These are phyloP conservation scores for Colletotrichum graminicola DNA, from an alignment of 2,329 filamentous ascomycete species.

Conservation along the genomic window DNA sequence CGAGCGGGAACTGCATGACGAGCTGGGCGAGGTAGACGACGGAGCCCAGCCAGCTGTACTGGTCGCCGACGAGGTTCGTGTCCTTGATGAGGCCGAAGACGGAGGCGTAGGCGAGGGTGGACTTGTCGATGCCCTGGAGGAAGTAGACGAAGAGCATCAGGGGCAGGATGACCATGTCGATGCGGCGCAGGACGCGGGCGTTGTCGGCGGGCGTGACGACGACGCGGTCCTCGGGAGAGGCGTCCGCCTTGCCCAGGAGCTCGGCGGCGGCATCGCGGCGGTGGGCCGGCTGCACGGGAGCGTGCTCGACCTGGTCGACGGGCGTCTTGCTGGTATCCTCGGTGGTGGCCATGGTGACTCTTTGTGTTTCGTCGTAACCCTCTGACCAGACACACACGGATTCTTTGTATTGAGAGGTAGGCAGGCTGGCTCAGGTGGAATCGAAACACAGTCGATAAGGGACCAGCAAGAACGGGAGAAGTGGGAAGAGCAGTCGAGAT, in stretches of 20 bases:
- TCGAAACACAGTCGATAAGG: not conserved
- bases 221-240: conserved; percentile 46
- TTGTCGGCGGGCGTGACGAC: conserved; percentile 51
- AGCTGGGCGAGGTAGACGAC: conserved; percentile 72
- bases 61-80: conserved; percentile 65
- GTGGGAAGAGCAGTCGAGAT: conserved; percentile 13
- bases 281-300: conserved; percentile 9
- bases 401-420: not conserved
- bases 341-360: conserved; percentile 23
- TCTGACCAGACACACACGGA: not conserved
- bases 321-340: conserved; percentile 28
- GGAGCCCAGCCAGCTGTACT: conserved; percentile 72
- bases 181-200: conserved; percentile 52
- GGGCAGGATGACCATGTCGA: conserved; percentile 56
- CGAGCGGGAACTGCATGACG: conserved; percentile 67
- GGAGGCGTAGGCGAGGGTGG: conserved; percentile 62
- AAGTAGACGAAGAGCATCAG: conserved; percentile 72
- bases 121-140: conserved; percentile 60
- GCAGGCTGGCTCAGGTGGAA: conserved; percentile 7
- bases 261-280: conserved; percentile 61
- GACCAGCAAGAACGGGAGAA: not conserved
- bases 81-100: conserved; percentile 73
- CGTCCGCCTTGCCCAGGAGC: conserved; percentile 52
- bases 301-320: conserved; percentile 36
- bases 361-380: not conserved